Percentiles rank a stretch among this genome's conserved stretches.
Conservation (phyloP, 441 rosid species). For the Jatropha multifida region DNA sequence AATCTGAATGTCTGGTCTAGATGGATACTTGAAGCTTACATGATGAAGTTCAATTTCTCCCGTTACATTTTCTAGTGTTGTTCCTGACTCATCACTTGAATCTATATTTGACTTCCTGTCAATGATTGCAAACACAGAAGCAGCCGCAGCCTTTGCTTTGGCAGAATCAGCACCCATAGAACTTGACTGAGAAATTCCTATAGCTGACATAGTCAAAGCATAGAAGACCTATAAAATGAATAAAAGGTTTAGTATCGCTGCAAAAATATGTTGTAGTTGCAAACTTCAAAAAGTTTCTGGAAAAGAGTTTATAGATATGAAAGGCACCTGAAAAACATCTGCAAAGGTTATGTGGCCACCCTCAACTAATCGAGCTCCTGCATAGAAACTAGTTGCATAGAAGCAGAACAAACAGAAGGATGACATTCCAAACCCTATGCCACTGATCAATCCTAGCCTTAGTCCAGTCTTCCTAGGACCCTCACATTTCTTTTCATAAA, state of each 20-base stretch:
- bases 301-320: not conserved
- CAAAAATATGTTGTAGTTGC: not conserved
- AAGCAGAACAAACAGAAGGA: conserved; percentile 53
- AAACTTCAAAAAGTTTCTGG: not conserved
- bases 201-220: conserved; percentile 57
- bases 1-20: conserved; percentile 73
- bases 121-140: conserved; percentile 66
- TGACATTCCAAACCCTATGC: conserved; percentile 64
- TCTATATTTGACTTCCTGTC: conserved; percentile 64
- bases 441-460: conserved; percentile 66
- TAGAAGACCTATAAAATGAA: conserved; percentile 62
- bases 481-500: conserved; percentile 60
- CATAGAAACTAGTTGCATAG: conserved; percentile 69
- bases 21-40: conserved; percentile 68
- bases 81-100: conserved; percentile 58
- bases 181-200: conserved; percentile 63
- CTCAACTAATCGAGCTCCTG: conserved; percentile 68
- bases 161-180: conserved; percentile 54
- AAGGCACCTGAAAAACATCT: conserved; percentile 60
- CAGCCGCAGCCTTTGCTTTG: conserved; percentile 63
- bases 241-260: not conserved
- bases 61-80: conserved; percentile 40
- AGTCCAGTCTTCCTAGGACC: conserved; percentile 63
- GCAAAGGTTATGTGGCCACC: conserved; percentile 49
- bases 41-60: conserved; percentile 69